Evolutionary conservation across 2,329 filamentous ascomycete species (phyloP).

Genomic region (Cordyceps fumosorosea): DNA sequence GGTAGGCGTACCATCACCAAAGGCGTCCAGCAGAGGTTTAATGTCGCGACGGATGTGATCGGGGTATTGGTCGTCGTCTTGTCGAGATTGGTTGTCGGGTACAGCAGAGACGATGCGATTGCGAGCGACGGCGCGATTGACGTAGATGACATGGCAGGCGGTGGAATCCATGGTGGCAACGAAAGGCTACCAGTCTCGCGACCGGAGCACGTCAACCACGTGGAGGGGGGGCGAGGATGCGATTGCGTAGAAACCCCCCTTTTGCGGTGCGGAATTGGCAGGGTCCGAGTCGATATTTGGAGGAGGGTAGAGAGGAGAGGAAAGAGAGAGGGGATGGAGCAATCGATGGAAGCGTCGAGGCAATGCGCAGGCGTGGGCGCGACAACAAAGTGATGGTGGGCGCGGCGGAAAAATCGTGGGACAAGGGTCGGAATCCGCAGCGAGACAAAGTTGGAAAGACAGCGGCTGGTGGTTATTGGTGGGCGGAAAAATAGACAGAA

Average conservation of each 20-base stretch:
- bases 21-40: slow-evolving; percentile 44
- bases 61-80: slow-evolving; percentile 23
- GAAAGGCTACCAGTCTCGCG: slow-evolving; percentile 53
- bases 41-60: slow-evolving; percentile 40
- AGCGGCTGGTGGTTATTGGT: not conserved
- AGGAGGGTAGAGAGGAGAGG: not conserved
- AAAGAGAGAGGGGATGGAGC: not conserved
- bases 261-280: not conserved
- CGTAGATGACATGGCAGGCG: slow-evolving; percentile 53
- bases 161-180: slow-evolving; percentile 51
- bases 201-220: slow-evolving; percentile 52
- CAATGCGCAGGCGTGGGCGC: slow-evolving; percentile 2
- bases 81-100: slow-evolving; percentile 14
- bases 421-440: slow-evolving; percentile 3
- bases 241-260: slow-evolving; percentile 9
- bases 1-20: slow-evolving; percentile 44
- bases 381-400: not conserved
- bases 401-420: slow-evolving; percentile 7
- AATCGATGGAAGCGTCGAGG: not conserved
- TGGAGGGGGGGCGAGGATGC: slow-evolving; percentile 14
- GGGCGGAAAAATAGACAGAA: not conserved
- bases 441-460: not conserved
- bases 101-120: slow-evolving; percentile 36
- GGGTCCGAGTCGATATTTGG: not conserved
- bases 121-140: slow-evolving; percentile 46